Evolutionary conservation across 352 stramenopile species (phyloP).

Genomic region (Detonula confervacea): DNA sequence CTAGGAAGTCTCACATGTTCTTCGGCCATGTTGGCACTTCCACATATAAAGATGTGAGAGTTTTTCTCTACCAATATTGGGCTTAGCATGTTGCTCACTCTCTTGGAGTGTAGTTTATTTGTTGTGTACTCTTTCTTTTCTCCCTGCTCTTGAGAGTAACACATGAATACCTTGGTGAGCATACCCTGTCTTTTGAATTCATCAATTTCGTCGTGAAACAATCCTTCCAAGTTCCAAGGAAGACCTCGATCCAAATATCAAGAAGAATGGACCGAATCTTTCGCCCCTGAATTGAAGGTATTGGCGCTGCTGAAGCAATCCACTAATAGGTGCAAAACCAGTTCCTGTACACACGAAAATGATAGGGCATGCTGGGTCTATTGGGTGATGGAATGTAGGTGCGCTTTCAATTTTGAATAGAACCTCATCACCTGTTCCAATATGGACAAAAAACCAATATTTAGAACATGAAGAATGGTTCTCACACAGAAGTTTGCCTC

Average conservation of each 20-base stretch:
- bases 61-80: conserved; percentile 4
- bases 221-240: conserved; percentile 27
- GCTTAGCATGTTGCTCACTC: conserved; percentile 17
- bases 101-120: conserved; percentile 26
- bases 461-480: too few relatives aligned
- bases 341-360: conserved; percentile 53
- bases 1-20: too few relatives aligned
- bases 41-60: too few relatives aligned
- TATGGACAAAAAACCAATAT: too few relatives aligned
- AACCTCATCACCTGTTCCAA: conserved; percentile 47
- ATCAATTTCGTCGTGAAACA: conserved; percentile 44
- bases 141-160: conserved; percentile 42
- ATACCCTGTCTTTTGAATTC: conserved; percentile 22
- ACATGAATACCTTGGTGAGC: conserved; percentile 32
- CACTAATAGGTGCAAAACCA: conserved; percentile 43
- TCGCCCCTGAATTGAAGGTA: conserved; percentile 29
- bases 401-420: conserved; percentile 33
- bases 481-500: too few relatives aligned
- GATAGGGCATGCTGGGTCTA: conserved; percentile 27
- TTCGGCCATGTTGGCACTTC: too few relatives aligned
- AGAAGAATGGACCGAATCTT: conserved; percentile 28
- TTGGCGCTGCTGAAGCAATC: conserved; percentile 37
- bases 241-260: conserved; percentile 44
- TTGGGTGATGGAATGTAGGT: conserved; percentile 34
- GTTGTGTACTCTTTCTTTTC: conserved; percentile 38